Base-by-base conservation (phyloP, 148 eudicot species). In the Chenopodium suecicum region DNA sequence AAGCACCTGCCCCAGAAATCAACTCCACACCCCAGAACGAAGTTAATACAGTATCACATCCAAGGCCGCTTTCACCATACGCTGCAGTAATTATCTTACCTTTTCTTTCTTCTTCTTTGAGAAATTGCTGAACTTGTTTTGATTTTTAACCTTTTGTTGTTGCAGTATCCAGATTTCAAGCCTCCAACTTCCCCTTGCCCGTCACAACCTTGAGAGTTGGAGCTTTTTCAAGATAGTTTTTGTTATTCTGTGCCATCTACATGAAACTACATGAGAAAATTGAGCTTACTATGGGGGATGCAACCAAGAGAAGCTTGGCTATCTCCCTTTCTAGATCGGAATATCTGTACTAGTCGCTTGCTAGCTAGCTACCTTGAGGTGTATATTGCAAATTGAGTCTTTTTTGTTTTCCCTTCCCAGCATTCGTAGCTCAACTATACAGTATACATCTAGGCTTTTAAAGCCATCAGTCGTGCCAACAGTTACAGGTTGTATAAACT, bases 111-210 rank as follows among this genome's bases (percentile, higher is more conserved):
- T 22, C 29, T 65, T 73, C 19, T n/a, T 48, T 78, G 63, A 44
- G 10, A 11, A 76, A 41, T 7, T 48, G 44, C 29, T 29, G 13
- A 71, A 48, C 80, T 17, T 27, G 4, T 4, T 14, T 11, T 10
- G 17, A 17, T 68, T 66, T 32, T 56, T 1, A 20, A 11, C 17
- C 2, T 73, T 80, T 70, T 70, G 78, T 74, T 73, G 76, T 77
- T 92, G 90, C 98, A 94, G 99, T 96, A 96, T 74, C 98, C 97
- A 11, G 97, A 94, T 90, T 88, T 89, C 60, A 96, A 94, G 91
- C 99, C 99, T 74, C 98, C 99, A 25, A 70, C 95, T 76, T 94
- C 99, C 63, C 99, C 99, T 29, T 86, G 88, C 76, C 99, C 99
- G 44, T 88, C 94, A 22, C 90, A 82, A 86, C 98, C 99, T 73